These are phyloP conservation scores for Nitzschia palea DNA, from an alignment of 108 stramenopile species.

Conservation along the genomic window DNA sequence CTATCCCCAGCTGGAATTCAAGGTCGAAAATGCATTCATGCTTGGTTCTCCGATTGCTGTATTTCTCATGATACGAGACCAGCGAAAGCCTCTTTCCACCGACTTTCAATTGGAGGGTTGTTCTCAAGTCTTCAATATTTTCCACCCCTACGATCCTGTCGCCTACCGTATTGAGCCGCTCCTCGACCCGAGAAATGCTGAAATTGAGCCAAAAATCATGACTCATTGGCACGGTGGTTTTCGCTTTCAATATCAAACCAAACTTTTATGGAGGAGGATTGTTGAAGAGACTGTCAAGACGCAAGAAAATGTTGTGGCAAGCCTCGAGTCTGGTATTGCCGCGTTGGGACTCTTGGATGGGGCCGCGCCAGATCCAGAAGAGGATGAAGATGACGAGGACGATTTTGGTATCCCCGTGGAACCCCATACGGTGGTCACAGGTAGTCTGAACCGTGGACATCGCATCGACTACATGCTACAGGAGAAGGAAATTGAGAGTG, in stretches of 20 bases:
- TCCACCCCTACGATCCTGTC: constrained; percentile 77
- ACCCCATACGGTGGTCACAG: constrained; percentile 23
- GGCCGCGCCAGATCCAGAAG: neutral
- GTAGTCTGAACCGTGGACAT: constrained; percentile 44
- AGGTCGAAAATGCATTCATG: constrained; percentile 51
- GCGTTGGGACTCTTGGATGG: constrained; percentile 55
- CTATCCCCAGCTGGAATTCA: constrained; percentile 62
- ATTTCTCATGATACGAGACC: constrained; percentile 74
- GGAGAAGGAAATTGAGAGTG: constrained; percentile 82
- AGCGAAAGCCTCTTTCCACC: constrained; percentile 38
- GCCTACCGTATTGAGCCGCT: constrained; percentile 84
- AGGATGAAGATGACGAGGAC: neutral
- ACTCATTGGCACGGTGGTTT: constrained; percentile 83
- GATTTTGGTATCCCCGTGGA: neutral
- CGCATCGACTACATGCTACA: constrained; percentile 72
- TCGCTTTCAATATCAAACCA: constrained; percentile 83
- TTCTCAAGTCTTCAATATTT: constrained; percentile 71
- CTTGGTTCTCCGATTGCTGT: constrained; percentile 72
- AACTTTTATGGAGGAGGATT: constrained; percentile 52
- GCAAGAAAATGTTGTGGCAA: constrained; percentile 50
- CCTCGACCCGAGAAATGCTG: constrained; percentile 42
- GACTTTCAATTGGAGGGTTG: constrained; percentile 55
- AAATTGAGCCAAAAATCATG: constrained; percentile 64
- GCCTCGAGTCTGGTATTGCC: constrained; percentile 50
- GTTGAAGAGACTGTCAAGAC: constrained; percentile 44